Evolutionary conservation across 495 filamentous ascomycete genomes (phyloP).

Genomic region (Trypethelium eluteriae): DNA sequence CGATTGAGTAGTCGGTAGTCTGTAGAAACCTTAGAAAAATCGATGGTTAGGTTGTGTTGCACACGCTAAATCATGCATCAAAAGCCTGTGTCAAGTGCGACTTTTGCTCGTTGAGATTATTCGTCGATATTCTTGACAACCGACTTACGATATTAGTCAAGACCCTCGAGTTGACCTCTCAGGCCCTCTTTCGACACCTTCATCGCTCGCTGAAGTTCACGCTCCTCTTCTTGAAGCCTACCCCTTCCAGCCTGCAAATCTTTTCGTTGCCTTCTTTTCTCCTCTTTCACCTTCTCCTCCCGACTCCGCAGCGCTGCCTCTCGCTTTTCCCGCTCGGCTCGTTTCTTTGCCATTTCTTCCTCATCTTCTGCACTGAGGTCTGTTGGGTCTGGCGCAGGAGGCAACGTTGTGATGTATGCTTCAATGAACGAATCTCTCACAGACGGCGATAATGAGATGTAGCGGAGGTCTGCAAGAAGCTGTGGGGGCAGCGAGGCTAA

Average conservation of each 20-base stretch:
- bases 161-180: conserved; percentile 20
- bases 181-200: conserved; percentile 60
- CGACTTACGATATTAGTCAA: background rate
- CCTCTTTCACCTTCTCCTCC: conserved; percentile 63
- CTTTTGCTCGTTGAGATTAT: no score
- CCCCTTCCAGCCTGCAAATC: conserved; percentile 60
- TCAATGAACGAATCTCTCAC: conserved; percentile 67
- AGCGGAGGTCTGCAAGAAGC: conserved; percentile 70
- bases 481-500: conserved; percentile 56
- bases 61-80: no score
- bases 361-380: conserved; percentile 50
- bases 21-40: no score
- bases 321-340: conserved; percentile 56
- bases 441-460: conserved; percentile 64
- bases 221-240: conserved; percentile 64
- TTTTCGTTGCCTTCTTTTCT: conserved; percentile 60
- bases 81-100: no score
- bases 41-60: no score
- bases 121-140: background rate
- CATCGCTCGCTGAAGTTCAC: conserved; percentile 73
- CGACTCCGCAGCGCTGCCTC: conserved; percentile 70
- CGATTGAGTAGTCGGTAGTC: no score
- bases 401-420: conserved; percentile 65
- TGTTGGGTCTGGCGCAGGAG: conserved; percentile 51
- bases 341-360: conserved; percentile 53